phyloP scores from a whole-genome alignment of 208 protist species.

The Trypanosoma cruzi region DNA sequence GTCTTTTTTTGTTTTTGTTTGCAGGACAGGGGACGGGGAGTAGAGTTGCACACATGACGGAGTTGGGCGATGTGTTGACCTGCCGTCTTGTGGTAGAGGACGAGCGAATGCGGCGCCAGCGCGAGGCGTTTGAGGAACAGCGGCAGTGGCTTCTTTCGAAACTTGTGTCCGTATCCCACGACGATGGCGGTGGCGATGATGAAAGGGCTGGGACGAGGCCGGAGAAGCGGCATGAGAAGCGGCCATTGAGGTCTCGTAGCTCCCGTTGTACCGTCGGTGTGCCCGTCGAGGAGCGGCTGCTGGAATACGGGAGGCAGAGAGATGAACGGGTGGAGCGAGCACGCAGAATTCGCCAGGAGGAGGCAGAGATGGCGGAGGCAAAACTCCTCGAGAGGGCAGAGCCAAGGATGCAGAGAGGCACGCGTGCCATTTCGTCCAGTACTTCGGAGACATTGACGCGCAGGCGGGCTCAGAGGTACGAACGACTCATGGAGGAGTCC shows the following conservation, averaged over 20 bases:
- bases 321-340: slow-evolving; percentile 23
- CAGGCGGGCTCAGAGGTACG: slow-evolving; percentile 1
- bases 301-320: slow-evolving; percentile 43
- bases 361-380: slow-evolving; percentile 23
- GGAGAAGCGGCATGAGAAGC: background rate
- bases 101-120: slow-evolving; percentile 16
- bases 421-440: background rate
- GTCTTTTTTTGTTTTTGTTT: no score
- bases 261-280: background rate
- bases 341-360: slow-evolving; percentile 16
- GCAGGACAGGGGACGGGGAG: background rate
- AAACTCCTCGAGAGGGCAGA: slow-evolving; percentile 22
- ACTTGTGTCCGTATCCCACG: slow-evolving; percentile 8
- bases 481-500: slow-evolving; percentile 6
- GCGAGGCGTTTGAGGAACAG: slow-evolving; percentile 19
- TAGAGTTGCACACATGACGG: background rate
- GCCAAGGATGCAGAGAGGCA: background rate
- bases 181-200: background rate
- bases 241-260: background rate
- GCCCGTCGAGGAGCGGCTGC: slow-evolving; percentile 48
- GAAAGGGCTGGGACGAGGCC: background rate
- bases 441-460: background rate
- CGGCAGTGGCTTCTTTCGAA: slow-evolving; percentile 18
- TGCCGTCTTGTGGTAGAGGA: slow-evolving; percentile 25
- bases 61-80: background rate